phyloP scores from a whole-genome alignment of 352 stramenopile genomes.

The Plasmopara halstedii region DNA sequence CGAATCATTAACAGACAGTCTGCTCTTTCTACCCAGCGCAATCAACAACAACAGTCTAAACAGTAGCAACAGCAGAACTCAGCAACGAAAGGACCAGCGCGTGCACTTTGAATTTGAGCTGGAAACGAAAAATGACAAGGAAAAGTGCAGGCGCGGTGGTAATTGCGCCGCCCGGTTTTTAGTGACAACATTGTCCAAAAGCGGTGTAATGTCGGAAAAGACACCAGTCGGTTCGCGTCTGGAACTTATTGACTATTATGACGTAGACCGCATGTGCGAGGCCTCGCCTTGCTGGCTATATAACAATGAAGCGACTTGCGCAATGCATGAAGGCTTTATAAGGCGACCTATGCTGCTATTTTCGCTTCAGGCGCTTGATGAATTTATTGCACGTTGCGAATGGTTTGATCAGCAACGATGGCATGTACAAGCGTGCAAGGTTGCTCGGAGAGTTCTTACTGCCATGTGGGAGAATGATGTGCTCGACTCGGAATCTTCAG shows the following conservation, averaged over 20 bases:
- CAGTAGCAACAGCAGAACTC: conserved; percentile 6
- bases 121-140: conserved; percentile 7
- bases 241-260: conserved; percentile 67
- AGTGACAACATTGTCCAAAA: conserved; percentile 32
- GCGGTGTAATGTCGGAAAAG: conserved; percentile 14
- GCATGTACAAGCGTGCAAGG: conserved; percentile 36
- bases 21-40: conserved; percentile 33
- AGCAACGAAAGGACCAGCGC: conserved; percentile 10
- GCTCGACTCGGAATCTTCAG: conserved; percentile 6
- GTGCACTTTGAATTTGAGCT: conserved; percentile 14
- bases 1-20: conserved; percentile 51
- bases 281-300: conserved; percentile 52
- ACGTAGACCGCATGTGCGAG: conserved; percentile 58
- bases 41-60: conserved; percentile 1
- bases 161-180: conserved; percentile 8
- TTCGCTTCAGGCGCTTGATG: conserved; percentile 61
- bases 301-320: conserved; percentile 27
- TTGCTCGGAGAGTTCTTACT: conserved; percentile 50
- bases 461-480: conserved; percentile 44
- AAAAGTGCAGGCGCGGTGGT: conserved; percentile 1
- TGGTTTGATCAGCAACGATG: conserved; percentile 28
- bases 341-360: conserved; percentile 62
- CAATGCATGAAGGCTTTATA: conserved; percentile 28
- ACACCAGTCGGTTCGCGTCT: conserved; percentile 1
- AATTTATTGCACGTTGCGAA: conserved; percentile 46